These are phyloP conservation scores for Polygonum aviculare DNA, from an alignment of 148 eudicot genomes.

Conservation along the genomic window DNA sequence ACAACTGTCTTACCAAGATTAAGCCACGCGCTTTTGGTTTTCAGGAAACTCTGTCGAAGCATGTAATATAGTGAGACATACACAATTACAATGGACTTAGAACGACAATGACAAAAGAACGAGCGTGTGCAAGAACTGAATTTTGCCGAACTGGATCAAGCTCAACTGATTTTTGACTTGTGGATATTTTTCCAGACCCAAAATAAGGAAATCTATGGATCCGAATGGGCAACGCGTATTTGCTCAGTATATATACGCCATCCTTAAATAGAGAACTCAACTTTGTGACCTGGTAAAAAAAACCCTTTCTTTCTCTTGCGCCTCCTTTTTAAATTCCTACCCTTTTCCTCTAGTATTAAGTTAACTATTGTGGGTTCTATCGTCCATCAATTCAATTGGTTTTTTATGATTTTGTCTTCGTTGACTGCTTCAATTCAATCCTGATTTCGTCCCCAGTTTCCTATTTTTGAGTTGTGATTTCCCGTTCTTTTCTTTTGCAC, in stretches of 20 bases:
- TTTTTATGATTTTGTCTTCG: background rate
- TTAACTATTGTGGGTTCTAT: background rate
- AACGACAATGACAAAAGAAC: too few relatives aligned
- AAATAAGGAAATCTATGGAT: background rate
- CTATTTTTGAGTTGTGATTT: background rate
- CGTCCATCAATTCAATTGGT: background rate
- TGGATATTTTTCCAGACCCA: too few relatives aligned
- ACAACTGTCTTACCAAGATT: background rate
- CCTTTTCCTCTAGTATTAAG: background rate
- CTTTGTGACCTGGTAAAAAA: background rate
- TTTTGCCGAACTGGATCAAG: too few relatives aligned
- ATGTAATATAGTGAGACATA: too few relatives aligned
- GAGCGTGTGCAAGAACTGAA: too few relatives aligned
- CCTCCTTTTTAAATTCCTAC: background rate
- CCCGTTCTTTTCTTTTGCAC: background rate
- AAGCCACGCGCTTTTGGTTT: background rate
- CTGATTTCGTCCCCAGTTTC: background rate
- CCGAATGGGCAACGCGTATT: background rate
- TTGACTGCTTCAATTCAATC: conserved; percentile 4
- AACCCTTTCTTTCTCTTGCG: background rate
- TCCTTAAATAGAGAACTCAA: background rate
- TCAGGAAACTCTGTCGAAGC: too few relatives aligned
- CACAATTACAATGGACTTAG: too few relatives aligned
- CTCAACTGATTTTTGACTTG: too few relatives aligned
- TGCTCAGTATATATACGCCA: background rate